Percentiles rank a stretch among this genome's conserved stretches.
Evolutionary conservation across 345 rosid species (phyloP).

Genomic region (Bretschneidera sinensis): DNA sequence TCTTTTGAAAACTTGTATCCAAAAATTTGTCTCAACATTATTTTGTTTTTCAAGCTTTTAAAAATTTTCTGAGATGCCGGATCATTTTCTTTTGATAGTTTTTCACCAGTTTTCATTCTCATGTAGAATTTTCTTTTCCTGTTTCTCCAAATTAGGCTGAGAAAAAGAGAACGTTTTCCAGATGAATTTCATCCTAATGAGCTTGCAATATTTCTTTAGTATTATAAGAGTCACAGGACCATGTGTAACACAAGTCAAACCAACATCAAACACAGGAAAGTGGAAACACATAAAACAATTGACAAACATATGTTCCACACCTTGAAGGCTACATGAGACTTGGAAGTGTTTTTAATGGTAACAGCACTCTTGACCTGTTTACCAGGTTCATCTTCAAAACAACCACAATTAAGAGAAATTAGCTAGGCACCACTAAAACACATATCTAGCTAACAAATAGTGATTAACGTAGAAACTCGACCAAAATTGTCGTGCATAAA

Average conservation of each 20-base stretch:
- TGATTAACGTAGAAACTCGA: background rate
- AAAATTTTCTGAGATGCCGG: too few relatives aligned
- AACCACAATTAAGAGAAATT: slow-evolving; percentile 2
- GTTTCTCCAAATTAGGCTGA: too few relatives aligned
- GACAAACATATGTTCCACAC: slow-evolving; percentile 21
- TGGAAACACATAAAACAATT: background rate
- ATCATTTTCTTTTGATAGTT: too few relatives aligned
- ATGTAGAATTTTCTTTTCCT: too few relatives aligned
- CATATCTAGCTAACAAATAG: background rate
- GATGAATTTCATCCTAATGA: too few relatives aligned
- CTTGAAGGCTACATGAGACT: slow-evolving; percentile 69
- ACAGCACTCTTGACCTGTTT: slow-evolving; percentile 67
- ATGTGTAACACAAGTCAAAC: slow-evolving; percentile 9
- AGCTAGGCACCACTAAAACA: slow-evolving; percentile 13
- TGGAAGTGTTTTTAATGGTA: slow-evolving; percentile 58
- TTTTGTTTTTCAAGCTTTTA: too few relatives aligned
- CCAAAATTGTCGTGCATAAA: background rate
- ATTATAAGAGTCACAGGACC: slow-evolving; percentile 4
- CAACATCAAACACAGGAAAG: slow-evolving; percentile 5
- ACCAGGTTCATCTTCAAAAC: slow-evolving; percentile 60
- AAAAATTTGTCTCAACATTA: too few relatives aligned
- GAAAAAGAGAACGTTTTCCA: too few relatives aligned
- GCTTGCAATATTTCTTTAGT: too few relatives aligned
- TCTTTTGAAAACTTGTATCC: too few relatives aligned
- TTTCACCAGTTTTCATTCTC: too few relatives aligned